Base-by-base conservation (phyloP, 768 basidiomycete genomes). In the Suillus fuscotomentosus region DNA sequence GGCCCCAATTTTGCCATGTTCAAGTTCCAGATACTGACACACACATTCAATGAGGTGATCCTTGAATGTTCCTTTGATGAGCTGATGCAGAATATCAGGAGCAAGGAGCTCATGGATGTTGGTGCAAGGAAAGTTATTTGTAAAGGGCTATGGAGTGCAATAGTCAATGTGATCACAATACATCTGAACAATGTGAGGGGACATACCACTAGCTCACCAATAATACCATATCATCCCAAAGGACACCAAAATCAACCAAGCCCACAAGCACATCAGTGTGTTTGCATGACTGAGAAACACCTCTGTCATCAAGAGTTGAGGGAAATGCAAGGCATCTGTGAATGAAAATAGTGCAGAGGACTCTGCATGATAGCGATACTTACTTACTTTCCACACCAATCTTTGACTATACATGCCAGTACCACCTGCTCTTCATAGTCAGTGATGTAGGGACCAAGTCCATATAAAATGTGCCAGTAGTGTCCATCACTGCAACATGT, bases 41-140 rank as follows among this genome's bases (percentile, higher is more conserved):
- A 77, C 71, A 80, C 80, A 81, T 14, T 63, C 61, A 1, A 82
- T 77, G 7, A 81, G 65, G 63, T 81, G 80, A 57, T 80, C 79
- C 61, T 80, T 81, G 68, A 81, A 81, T 1, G 71, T 73, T 10
- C 79, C 43, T 45, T 45, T 45, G 20, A 45, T 45, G 20, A 45
- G 43, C 3, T 45, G 43, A 10, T 45, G 43, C 80, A 63, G 55
- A 5, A 63, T 45, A 31, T 66, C 20, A 13, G 65, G 65, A 11
- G 61, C 11, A 14, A 66, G 54, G 24, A 64, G 41, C 48, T 64
- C 41, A 17, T 67, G 60, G 24, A 67, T 48, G 22, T 48, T 5
- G 11, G 47, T 11, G 5, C 13, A 22, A 51, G 27, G 27, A 31
- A 51, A 51, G 22, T 48, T 2, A 4, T 48, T 48, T 5, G 47